Evolutionary conservation across 306 rosid species (phyloP), one percentile per base, ranked within the genome.

Genomic region (Abrus precatorius): DNA sequence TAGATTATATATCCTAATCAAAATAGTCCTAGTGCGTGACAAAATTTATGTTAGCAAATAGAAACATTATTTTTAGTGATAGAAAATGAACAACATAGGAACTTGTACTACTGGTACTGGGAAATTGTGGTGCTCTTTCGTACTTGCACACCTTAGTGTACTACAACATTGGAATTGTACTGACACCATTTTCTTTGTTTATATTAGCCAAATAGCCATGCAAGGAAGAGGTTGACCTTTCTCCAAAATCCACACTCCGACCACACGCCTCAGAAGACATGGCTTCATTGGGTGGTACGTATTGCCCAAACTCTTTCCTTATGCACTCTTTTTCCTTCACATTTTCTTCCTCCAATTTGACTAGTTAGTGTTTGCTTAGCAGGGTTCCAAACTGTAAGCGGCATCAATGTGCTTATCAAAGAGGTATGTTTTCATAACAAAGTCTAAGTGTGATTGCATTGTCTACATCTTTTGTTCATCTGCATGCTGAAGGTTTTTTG

Each of bases 371-470:
- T 72, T 81, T 69, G 55, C 8, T 76, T 72, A 14, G 50, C 45
- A 78, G 86, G 76, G 12, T 41, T 40, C 10, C 65, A 75, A 71
- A 78, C 14, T 34, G 43, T 79, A 28, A 71, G 43, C 9, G 5
- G 34, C 72, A 67, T 85, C 52, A 70, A 14, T 64, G 72, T 81
- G 73, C 29, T 73, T 13, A 74, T 69, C 72, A 86, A 76, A 47
- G 80, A 82, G 90, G 95, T 87, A 44, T 27, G 14, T 49, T 6
- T 30, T 68, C 67, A 20, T 40, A 38, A 13, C 28, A 10, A 6
- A 63, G 38, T 3, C 14, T 65, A 43, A 28, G 28, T 43, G 5
- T 41, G 20, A 3, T 3, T 43, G 45, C 43, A 5, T n/a, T 53
- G 0, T 14, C 6, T 43, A 66, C 34, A 61, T 5, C 9, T 54